Evolutionary conservation across 805 yeast genomes (phyloP), one percentile per base, ranked within the genome.

Genomic region (Saturnispora silvae): DNA sequence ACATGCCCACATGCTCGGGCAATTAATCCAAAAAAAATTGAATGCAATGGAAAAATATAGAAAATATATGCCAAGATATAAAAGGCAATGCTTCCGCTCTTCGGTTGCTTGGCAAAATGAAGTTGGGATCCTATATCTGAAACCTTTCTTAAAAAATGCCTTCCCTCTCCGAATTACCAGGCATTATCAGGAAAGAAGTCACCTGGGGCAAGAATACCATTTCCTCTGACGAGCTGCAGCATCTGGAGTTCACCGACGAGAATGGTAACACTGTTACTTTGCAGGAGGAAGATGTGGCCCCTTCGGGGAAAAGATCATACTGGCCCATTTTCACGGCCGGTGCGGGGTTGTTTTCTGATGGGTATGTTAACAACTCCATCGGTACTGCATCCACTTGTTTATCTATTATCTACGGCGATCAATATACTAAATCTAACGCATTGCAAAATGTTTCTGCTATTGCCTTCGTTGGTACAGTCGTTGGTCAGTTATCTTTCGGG

Each of bases 301-400:
- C 55, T 8, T 20, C 41, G 11, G 56, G 46, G 17, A 37, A 45
- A 13, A 54, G 45, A 24, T 43, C 52, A 5, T 51, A 60, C 45
- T 71, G 85, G 80, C 77, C 92, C 5, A 75, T 82, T 34, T 65
- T 81, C 44, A 77, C 84, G 10, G 77, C 95, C 1, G 96, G 96
- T 44, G 92, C 95, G 0, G 96, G 96, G 38, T 67, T 87, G 32
- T 86, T 87, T 60, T 79, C 94, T 26, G 97, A 89, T 60, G 96
- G 96, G 37, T 87, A 86, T 55, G 80, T 84, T 43, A 86, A 86
- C 57, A 84, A 83, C 60, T 77, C 92, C 37, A 81, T 84, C 40
- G 72, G 83, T 41, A 70, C 92, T 8, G 94, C 80, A 14, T 68
- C 78, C 25, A 75, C 87, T 14, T 77, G 87, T 63, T 65, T 87